Percentiles rank a stretch among this genome's conserved stretches.
Evolutionary conservation across 2,329 filamentous ascomycete genomes (phyloP).

Genomic region (Penicillium oxalicum): DNA sequence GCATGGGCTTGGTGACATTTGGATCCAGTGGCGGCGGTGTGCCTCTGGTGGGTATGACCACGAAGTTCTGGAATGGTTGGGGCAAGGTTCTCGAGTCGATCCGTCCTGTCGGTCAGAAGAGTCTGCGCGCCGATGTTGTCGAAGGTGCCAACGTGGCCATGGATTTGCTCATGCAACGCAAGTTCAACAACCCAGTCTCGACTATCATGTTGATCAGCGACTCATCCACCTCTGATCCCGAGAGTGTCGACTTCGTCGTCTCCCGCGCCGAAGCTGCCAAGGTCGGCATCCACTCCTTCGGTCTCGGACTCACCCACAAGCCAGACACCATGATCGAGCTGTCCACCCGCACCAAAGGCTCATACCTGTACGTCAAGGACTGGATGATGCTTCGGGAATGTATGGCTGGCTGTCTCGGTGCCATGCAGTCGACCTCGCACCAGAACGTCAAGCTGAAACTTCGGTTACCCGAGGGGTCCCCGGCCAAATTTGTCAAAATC

Average conservation of each 20-base stretch:
- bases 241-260: constrained; percentile 96
- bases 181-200: constrained; percentile 89
- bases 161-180: constrained; percentile 96
- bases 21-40: constrained; percentile 90
- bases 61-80: constrained; percentile 91
- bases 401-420: constrained; percentile 83
- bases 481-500: constrained; percentile 97
- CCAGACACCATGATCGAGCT: constrained; percentile 98
- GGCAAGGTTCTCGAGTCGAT: constrained; percentile 78
- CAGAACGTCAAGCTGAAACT: constrained; percentile 97
- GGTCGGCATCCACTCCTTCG: constrained; percentile 94
- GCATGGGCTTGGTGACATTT: constrained; percentile 96
- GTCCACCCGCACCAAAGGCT: constrained; percentile 90
- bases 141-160: constrained; percentile 97
- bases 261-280: constrained; percentile 95
- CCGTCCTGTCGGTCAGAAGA: constrained; percentile 92
- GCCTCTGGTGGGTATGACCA: constrained; percentile 95
- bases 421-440: constrained; percentile 90
- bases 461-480: constrained; percentile 88
- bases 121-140: constrained; percentile 89
- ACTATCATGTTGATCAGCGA: constrained; percentile 97
- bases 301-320: constrained; percentile 92
- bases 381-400: constrained; percentile 99
- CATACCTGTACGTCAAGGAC: constrained; percentile 97
- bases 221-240: constrained; percentile 85